Evolutionary conservation across 2,329 filamentous ascomycete genomes (phyloP).

Genomic region (Paraphoma chrysanthemicola): DNA sequence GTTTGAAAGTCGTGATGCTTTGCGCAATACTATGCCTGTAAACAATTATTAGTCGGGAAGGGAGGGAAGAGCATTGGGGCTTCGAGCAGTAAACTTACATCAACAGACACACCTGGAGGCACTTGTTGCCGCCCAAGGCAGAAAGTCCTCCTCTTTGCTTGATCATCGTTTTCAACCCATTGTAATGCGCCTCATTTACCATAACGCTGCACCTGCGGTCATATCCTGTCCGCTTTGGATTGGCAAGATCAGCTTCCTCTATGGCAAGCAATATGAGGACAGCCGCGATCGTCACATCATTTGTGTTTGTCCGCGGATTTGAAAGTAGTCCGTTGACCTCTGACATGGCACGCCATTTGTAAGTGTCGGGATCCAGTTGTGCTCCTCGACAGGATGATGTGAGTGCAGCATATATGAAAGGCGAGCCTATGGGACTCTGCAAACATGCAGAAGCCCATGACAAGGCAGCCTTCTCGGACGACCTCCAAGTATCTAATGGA

Average conservation of each 20-base stretch:
- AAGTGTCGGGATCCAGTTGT: constrained; percentile 27
- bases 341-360: constrained; percentile 36
- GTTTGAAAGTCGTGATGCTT: constrained; percentile 37
- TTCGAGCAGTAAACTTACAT: constrained; percentile 26
- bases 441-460: constrained; percentile 36
- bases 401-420: constrained; percentile 40
- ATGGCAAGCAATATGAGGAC: constrained; percentile 41
- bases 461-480: constrained; percentile 24
- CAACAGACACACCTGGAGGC: constrained; percentile 41
- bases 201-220: constrained; percentile 26
- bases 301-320: constrained; percentile 25
- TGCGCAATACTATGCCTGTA: constrained; percentile 44
- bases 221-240: constrained; percentile 15
- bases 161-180: constrained; percentile 42
- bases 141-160: constrained; percentile 42
- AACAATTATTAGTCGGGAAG: not conserved
- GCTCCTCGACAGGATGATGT: constrained; percentile 26
- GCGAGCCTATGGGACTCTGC: constrained; percentile 28
- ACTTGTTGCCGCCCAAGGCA: constrained; percentile 31
- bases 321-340: constrained; percentile 38
- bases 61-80: not conserved
- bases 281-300: constrained; percentile 42
- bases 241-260: constrained; percentile 38
- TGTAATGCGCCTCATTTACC: constrained; percentile 34
- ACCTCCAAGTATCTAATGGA: constrained; percentile 34